Base-by-base conservation (phyloP, 768 basidiomycete genomes). In the Lactarius tabidus region DNA sequence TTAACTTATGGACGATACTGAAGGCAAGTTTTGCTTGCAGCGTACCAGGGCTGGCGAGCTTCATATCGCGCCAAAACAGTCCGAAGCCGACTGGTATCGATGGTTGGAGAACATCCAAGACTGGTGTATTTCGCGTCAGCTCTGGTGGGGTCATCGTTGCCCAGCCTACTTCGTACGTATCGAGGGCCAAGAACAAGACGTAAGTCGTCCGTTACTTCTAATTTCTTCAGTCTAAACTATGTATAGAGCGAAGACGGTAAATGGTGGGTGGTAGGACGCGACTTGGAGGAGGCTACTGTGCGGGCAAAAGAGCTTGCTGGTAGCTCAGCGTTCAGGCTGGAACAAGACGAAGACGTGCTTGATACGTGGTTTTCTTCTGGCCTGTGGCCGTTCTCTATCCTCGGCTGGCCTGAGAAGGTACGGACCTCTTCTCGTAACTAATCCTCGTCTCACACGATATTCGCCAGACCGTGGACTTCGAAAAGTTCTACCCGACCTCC, bases 301-400 rank as follows among this genome's bases (percentile, higher is more conserved):
- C 86, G 88, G 15, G 93, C 91, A 8, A 84, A 84, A 69, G 79
- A 78, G 41, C 75, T 95, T 55, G 91, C 92, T 3, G 80, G 78
- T 28, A 89, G 87, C 35, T 79, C 77, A 57, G 78, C 78, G 61
- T 98, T 92, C 75, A 84, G 80, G 0, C 79, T 99, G 14, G 86
- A 89, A 72, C 97, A 98, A 74, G 97, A 98, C 71, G 92, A 93
- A 65, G 97, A 99, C 74, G 96, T 99, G 2, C 83, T 99, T 17
- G 97, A 99, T 77, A 98, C 96, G 0, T 99, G 97, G 96, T 99
- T 98, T 78, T 98, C 95, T 0, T 97, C 95, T 55, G 97, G 86
- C 45, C 78, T 98, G 8, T 98, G 97, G 97, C 97, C 96, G 1
- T 97, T 91, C 79, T 95, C 95, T 2, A 98, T 93, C 72, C 83